Conservation (phyloP, 306 rosid genomes). For the Fragaria nilgerrensis region DNA sequence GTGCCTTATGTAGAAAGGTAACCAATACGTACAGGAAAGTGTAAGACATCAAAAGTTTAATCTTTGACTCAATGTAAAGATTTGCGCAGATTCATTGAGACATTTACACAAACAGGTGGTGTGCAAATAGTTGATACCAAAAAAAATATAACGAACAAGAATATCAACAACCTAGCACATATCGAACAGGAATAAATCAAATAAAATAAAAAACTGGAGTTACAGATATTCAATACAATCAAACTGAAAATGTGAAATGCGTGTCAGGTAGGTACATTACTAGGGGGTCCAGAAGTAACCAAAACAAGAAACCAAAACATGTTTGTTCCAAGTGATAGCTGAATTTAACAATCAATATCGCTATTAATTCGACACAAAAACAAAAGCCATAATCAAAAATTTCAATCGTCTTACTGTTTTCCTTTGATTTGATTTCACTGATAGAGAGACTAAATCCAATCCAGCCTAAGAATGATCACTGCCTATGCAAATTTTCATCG, state of each 20-base stretch:
- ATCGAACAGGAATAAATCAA: not conserved
- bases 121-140: too few relatives aligned
- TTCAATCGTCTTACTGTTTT: not conserved
- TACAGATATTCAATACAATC: not conserved
- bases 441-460: not conserved
- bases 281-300: not conserved
- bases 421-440: not conserved
- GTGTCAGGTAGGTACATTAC: not conserved
- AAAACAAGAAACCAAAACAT: not conserved
- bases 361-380: not conserved
- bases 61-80: too few relatives aligned
- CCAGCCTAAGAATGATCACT: not conserved
- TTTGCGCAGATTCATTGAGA: too few relatives aligned
- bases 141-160: too few relatives aligned
- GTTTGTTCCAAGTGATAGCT: not conserved
- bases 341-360: not conserved
- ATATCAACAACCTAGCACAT: not conserved
- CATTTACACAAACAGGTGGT: too few relatives aligned
- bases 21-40: constrained; percentile 71
- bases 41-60: constrained; percentile 58
- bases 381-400: not conserved
- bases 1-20: constrained; percentile 86
- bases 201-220: not conserved
- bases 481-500: too few relatives aligned
- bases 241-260: not conserved